phyloP scores from a whole-genome alignment of 352 stramenopile species.

The Globisporangium echinulatum region DNA sequence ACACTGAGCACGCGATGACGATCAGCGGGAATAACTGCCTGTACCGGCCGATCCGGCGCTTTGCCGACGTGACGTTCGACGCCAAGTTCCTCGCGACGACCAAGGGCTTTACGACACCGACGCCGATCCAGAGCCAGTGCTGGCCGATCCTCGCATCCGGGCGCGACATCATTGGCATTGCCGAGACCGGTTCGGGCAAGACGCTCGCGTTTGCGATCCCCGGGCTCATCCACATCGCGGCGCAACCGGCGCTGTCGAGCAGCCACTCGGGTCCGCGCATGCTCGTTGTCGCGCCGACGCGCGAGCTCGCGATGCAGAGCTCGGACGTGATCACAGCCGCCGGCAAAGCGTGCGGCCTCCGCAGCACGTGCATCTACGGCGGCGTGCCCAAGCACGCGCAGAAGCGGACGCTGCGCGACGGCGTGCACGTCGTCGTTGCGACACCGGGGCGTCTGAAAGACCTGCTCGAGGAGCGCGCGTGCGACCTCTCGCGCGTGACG shows the following conservation, averaged over 20 bases:
- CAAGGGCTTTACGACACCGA: slow-evolving; percentile 89
- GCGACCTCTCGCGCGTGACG: slow-evolving; percentile 83
- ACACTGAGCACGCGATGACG: slow-evolving; percentile 79
- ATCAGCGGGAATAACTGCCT: slow-evolving; percentile 84
- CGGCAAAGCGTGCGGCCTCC: slow-evolving; percentile 81
- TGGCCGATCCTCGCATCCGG: slow-evolving; percentile 89
- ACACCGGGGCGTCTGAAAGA: slow-evolving; percentile 95
- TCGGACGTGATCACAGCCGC: slow-evolving; percentile 90
- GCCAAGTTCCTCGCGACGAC: slow-evolving; percentile 86
- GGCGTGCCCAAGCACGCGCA: slow-evolving; percentile 94
- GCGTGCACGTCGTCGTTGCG: slow-evolving; percentile 92
- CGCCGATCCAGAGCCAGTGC: slow-evolving; percentile 97
- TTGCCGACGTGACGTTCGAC: slow-evolving; percentile 66
- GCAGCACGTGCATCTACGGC: slow-evolving; percentile 92
- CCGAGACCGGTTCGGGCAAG: slow-evolving; percentile 94
- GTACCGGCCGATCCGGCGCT: slow-evolving; percentile 77
- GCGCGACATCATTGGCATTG: slow-evolving; percentile 88
- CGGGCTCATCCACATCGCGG: slow-evolving; percentile 82
- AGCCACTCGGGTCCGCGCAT: slow-evolving; percentile 80
- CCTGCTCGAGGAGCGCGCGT: slow-evolving; percentile 76
- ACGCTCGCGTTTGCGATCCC: slow-evolving; percentile 96
- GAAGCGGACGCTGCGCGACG: slow-evolving; percentile 81
- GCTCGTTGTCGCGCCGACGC: slow-evolving; percentile 92
- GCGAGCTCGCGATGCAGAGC: slow-evolving; percentile 93
- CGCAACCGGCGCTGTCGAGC: slow-evolving; percentile 43